Conservation (phyloP, 2,329 filamentous ascomycete genomes). For the Ophiostoma tasmaniense region DNA sequence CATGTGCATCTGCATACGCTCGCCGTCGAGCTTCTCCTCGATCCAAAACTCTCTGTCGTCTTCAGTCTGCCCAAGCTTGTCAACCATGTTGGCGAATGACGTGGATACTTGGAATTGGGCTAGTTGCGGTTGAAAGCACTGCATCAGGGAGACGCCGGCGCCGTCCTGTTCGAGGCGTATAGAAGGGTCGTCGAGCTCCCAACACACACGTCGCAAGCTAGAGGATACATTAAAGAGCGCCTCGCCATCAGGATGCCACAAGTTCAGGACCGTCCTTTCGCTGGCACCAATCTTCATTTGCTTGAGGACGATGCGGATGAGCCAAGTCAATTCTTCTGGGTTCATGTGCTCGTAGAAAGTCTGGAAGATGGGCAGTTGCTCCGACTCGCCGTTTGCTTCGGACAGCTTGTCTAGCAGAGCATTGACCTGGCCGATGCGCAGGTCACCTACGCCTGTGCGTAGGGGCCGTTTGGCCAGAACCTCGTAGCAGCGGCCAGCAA, state of each 20-base stretch:
- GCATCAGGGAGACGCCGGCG: constrained; percentile 71
- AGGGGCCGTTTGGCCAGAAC: constrained; percentile 77
- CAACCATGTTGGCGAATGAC: constrained; percentile 68
- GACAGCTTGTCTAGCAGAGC: constrained; percentile 72
- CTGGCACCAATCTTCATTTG: constrained; percentile 68
- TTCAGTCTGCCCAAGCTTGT: constrained; percentile 54
- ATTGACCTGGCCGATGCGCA: constrained; percentile 88
- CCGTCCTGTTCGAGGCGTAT: constrained; percentile 67
- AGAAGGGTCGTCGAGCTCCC: constrained; percentile 74
- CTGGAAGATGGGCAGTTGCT: constrained; percentile 72
- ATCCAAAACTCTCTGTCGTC: constrained; percentile 84
- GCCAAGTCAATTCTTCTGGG: constrained; percentile 84
- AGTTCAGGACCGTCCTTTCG: constrained; percentile 77
- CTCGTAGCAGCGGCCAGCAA: constrained; percentile 81
- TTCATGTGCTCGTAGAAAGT: constrained; percentile 89
- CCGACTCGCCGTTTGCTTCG: constrained; percentile 66
- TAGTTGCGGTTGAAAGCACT: constrained; percentile 92
- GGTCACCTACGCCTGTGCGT: constrained; percentile 60
- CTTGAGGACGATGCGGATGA: constrained; percentile 85
- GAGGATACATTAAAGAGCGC: constrained; percentile 82
- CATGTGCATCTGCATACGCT: constrained; percentile 97
- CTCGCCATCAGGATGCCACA: constrained; percentile 74
- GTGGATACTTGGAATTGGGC: constrained; percentile 83
- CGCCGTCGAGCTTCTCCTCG: constrained; percentile 94
- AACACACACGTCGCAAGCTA: constrained; percentile 82